A percentile compares a stretch with the other conserved stretches of the same genome.
Conservation (phyloP, 495 filamentous ascomycete genomes). For the Aspergillus carlsbadensis region DNA sequence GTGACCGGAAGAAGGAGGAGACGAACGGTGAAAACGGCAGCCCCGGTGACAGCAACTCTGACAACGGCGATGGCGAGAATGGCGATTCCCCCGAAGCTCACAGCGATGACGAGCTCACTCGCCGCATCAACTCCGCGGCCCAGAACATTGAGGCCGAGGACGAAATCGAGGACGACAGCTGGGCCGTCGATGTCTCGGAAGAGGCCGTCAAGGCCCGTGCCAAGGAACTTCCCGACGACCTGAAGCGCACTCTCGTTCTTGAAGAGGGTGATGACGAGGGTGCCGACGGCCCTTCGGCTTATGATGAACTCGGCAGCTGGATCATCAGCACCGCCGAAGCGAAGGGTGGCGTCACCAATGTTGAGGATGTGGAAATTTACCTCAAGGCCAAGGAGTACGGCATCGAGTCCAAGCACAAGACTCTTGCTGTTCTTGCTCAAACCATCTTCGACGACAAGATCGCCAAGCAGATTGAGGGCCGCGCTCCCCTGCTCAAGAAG, state of each 20-base stretch:
- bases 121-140: constrained; percentile 81
- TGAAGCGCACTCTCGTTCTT: constrained; percentile 84
- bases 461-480: constrained; percentile 76
- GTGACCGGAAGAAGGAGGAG: constrained; percentile 70
- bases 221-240: constrained; percentile 82
- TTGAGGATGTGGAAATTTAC: constrained; percentile 88
- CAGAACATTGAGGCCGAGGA: constrained; percentile 65
- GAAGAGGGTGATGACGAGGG: constrained; percentile 85
- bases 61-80: constrained; percentile 59
- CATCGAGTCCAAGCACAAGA: constrained; percentile 93
- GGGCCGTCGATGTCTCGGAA: constrained; percentile 92
- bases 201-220: constrained; percentile 93
- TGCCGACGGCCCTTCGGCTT: constrained; percentile 76
- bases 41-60: constrained; percentile 70
- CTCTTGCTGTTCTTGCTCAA: constrained; percentile 86
- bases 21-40: constrained; percentile 70
- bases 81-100: constrained; percentile 72
- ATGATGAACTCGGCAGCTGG: constrained; percentile 94
- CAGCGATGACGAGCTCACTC: constrained; percentile 91
- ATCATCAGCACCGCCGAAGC: constrained; percentile 71
- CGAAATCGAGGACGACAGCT: constrained; percentile 80
- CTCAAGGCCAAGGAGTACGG: constrained; percentile 92
- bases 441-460: constrained; percentile 92
- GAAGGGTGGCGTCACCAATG: constrained; percentile 67
- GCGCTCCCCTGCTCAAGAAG: constrained; percentile 85